Conservation (phyloP, 1,284 basidiomycete genomes). For the Porogramme epimiltina region DNA sequence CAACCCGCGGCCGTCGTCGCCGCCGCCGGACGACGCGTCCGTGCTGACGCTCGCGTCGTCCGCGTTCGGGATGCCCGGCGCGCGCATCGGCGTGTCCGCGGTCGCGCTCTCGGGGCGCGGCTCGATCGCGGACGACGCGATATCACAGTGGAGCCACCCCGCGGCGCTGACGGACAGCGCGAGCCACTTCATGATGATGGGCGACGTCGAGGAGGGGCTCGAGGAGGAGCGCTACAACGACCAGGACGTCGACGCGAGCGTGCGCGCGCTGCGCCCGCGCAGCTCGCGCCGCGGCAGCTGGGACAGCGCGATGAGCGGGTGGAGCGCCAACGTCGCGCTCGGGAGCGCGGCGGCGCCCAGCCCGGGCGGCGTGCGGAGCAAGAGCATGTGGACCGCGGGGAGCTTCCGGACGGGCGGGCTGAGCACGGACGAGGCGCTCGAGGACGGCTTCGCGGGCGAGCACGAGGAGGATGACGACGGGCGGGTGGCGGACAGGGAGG, state of each 20-base stretch:
- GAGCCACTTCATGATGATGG: conserved; percentile 64
- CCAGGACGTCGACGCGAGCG: conserved; percentile 74
- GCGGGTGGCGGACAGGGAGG: background rate
- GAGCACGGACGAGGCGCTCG: conserved; percentile 37
- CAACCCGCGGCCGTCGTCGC: conserved; percentile 90
- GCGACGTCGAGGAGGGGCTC: conserved; percentile 38
- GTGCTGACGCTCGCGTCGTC: conserved; percentile 92
- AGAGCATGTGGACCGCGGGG: conserved; percentile 56
- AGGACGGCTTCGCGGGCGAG: conserved; percentile 20
- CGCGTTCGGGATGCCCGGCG: conserved; percentile 75
- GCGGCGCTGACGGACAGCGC: conserved; percentile 60
- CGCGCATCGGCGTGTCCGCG: conserved; percentile 36
- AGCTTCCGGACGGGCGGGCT: conserved; percentile 51
- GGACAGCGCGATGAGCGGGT: conserved; percentile 81
- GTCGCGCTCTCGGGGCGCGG: conserved; percentile 29
- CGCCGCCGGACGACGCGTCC: conserved; percentile 90
- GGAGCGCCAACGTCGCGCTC: conserved; percentile 59
- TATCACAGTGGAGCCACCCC: conserved; percentile 59
- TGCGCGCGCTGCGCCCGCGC: conserved; percentile 75
- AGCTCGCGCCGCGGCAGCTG: conserved; percentile 82
- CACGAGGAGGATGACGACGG: conserved; percentile 14
- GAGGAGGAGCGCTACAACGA: conserved; percentile 45
- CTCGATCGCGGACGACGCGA: conserved; percentile 57
- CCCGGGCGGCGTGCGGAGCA: conserved; percentile 48
- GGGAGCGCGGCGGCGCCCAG: conserved; percentile 32